phyloP scores from a whole-genome alignment of 257 asterid genomes.

The Paraleonurus japonicus region DNA sequence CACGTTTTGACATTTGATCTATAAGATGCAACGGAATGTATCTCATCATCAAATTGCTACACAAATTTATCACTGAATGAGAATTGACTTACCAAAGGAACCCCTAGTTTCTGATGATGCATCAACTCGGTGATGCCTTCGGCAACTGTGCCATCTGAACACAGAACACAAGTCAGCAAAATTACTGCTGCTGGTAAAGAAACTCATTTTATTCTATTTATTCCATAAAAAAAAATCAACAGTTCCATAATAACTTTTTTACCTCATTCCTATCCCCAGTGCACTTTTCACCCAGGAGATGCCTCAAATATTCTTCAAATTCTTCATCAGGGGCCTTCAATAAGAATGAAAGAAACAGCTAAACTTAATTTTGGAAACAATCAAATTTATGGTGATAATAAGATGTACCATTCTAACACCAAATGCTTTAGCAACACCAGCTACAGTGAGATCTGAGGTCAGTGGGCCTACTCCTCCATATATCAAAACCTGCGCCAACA shows the following conservation, averaged over 20 bases:
- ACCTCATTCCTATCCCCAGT: slow-evolving; percentile 94
- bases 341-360: neutral
- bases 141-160: slow-evolving; percentile 89
- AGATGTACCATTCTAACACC: slow-evolving; percentile 78
- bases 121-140: slow-evolving; percentile 84
- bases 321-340: slow-evolving; percentile 97
- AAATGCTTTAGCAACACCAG: slow-evolving; percentile 97
- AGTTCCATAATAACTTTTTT: too few relatives aligned
- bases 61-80: neutral
- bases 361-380: neutral
- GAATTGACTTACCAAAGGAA: slow-evolving; percentile 69
- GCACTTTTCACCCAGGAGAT: slow-evolving; percentile 77
- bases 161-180: neutral
- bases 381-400: neutral
- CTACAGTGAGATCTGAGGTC: slow-evolving; percentile 83
- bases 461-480: slow-evolving; percentile 91
- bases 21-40: slow-evolving; percentile 17
- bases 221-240: too few relatives aligned
- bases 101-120: slow-evolving; percentile 65
- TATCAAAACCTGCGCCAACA: slow-evolving; percentile 61
- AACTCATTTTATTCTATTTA: too few relatives aligned
- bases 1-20: slow-evolving; percentile 92
- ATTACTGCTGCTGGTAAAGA: too few relatives aligned
- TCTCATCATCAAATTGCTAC: too few relatives aligned
- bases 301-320: slow-evolving; percentile 90